Base-by-base conservation (phyloP, 768 basidiomycete species). In the Naematelia aurantialba region DNA sequence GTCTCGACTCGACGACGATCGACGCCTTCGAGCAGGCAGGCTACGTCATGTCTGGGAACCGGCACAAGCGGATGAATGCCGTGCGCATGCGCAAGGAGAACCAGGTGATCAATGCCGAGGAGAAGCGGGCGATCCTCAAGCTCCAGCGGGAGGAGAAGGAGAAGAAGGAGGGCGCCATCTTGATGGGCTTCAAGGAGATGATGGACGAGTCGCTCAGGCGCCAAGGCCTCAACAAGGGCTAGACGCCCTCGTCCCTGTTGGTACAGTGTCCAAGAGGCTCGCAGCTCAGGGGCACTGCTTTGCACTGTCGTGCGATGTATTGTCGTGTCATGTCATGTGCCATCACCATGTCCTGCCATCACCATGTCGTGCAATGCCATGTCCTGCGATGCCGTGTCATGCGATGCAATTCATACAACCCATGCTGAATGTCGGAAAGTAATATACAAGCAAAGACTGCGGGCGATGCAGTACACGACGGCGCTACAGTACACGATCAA, bases 61-160 rank as follows among this genome's bases (percentile, higher is more conserved):
- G 94, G 62, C 92, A 99, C 78, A 84, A 89, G 64, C 83, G 91
- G 77, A 99, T 99, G 96, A 99, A 98, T 67, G 94, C 96, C 0
- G 94, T 99, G 45, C 89, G 96, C 60, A 89, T 99, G 85, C 81
- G 94, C 73, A 98, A 98, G 82, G 96, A 99, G 81, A 97, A 99
- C 80, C 96, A 99, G 79, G 93, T 98, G 63, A 99, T 99, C 75
- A 90, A 88, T 69, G 92, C 94, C 1, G 96, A 98, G 79, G 96
- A 99, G 82, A 98, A 98, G 82, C 80, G 96, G 30, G 89, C 91
- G 31, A 93, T 98, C 59, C 75, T 98, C 74, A 94, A 96, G 79
- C 71, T 97, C 77, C 94, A 97, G 79, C 88, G 81, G 74, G 94
- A 97, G 76, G 96, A 99, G 80, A 85, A 88, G 76, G 86, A 87